Percentiles rank a stretch among this genome's conserved stretches.
Conservation (phyloP, 345 rosid genomes). For the Lumnitzera littorea region DNA sequence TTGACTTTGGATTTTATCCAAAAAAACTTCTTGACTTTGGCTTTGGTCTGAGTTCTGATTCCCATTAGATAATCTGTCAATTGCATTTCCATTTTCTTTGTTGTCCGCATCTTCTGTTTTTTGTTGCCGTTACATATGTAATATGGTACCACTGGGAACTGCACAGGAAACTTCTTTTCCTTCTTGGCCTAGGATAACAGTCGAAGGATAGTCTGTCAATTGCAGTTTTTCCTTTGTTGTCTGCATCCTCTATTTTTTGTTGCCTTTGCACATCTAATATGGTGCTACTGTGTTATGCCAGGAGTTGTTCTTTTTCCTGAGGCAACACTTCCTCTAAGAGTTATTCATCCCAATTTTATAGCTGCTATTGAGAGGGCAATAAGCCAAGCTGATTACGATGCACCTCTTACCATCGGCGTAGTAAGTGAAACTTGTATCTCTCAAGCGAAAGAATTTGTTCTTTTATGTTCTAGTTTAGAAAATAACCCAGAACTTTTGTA, state of each 20-base stretch:
- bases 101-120: background rate
- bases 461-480: conserved; percentile 4
- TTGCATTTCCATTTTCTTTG: too few species aligned
- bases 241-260: background rate
- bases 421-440: conserved; percentile 39
- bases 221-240: background rate
- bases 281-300: conserved; percentile 22
- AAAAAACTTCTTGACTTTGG: too few species aligned
- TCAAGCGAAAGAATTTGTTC: conserved; percentile 4
- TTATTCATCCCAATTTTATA: conserved; percentile 57
- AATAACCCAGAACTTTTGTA: conserved; percentile 15
- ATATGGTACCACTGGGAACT: conserved; percentile 6
- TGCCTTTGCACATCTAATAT: background rate
- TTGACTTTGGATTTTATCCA: too few species aligned
- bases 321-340: conserved; percentile 90
- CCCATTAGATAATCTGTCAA: too few species aligned
- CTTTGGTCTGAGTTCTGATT: too few species aligned
- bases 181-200: too few species aligned
- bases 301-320: conserved; percentile 97
- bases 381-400: conserved; percentile 40
- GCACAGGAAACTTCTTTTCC: too few species aligned
- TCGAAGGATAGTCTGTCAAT: too few species aligned
- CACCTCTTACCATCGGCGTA: conserved; percentile 85
- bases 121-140: background rate
- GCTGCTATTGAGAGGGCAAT: conserved; percentile 83